Conservation (phyloP, 2,329 filamentous ascomycete species). For the Microcyclospora tardicrescens region DNA sequence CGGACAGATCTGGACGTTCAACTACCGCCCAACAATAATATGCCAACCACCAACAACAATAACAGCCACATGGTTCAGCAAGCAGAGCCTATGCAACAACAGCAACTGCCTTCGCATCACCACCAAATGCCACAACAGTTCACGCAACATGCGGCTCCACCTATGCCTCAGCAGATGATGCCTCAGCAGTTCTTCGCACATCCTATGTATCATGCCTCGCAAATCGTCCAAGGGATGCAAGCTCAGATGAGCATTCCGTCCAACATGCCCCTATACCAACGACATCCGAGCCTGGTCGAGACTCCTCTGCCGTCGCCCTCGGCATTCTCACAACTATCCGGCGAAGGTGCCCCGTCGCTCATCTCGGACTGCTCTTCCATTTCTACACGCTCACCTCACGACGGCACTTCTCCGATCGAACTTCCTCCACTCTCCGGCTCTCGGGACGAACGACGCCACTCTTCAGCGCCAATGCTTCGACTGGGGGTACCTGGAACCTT, state of each 20-base stretch:
- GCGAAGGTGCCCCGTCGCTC: conserved; percentile 53
- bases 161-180: neutral
- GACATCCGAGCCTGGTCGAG: conserved; percentile 29
- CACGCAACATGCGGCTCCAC: conserved; percentile 5
- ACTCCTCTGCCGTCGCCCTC: conserved; percentile 51
- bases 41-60: conserved; percentile 9
- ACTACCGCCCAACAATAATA: conserved; percentile 15
- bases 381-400: conserved; percentile 32
- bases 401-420: conserved; percentile 34
- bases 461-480: conserved; percentile 22
- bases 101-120: conserved; percentile 12
- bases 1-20: conserved; percentile 22
- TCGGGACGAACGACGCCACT: conserved; percentile 18
- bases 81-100: conserved; percentile 9
- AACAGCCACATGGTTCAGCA: conserved; percentile 1
- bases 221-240: conserved; percentile 5
- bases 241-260: conserved; percentile 18
- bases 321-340: conserved; percentile 49
- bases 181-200: conserved; percentile 15
- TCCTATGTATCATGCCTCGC: conserved; percentile 7
- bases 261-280: conserved; percentile 16
- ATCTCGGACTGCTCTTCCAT: conserved; percentile 50
- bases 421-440: conserved; percentile 25
- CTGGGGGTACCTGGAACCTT: conserved; percentile 24
- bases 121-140: conserved; percentile 15